Evolutionary conservation across 129 eudicot species (phyloP), one percentile per base, ranked within the genome.

Genomic region (Helichrysum umbraculigerum): DNA sequence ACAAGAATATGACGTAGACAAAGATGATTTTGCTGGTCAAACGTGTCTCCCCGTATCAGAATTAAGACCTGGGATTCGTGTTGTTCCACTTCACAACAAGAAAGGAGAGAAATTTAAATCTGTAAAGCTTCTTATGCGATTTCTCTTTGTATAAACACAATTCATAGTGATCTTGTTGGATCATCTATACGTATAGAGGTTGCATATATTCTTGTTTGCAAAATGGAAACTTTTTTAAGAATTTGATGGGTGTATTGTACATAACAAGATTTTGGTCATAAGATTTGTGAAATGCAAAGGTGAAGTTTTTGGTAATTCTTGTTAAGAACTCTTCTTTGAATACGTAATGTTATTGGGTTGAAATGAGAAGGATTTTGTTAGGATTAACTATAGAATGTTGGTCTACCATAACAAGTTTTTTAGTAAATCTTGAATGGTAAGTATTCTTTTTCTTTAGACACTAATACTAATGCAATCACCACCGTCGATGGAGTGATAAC

Each of bases 11-110:
- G 96, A 92, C 52, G 81, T 79, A 4, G 96, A 92, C 42, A 89
- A 71, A 71, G 96, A 89, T 68, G 97, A 92, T 79, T 92, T 92
- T 74, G 97, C 96, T 19, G 97, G 97, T 68, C 97, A 92, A 81
- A 81, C 96, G 44, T 89, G 96, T 73, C 65, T 92, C 78, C 96
- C 96, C 7, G 87, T 92, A n/a, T 84, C 91, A 0, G 97, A 92
- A 80, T 72, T 92, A 75, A 87, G 83, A 82, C 85, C 89, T 2
- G 97, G 97, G 70, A 85, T 92, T 42, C 86, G 97, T 57, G 87
- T 91, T 3, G 92, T 92, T 59, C 96, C 91, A 1, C 89, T 92
- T 28, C 76, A 80, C 80, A 88, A 92, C 82, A 85, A 81, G 72
- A 92, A 89, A 71, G 97, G 97, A 16, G 86, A 82, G 66, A 92